Conservation (phyloP, 768 basidiomycete genomes). For the Kwoniella newhampshirensis region DNA sequence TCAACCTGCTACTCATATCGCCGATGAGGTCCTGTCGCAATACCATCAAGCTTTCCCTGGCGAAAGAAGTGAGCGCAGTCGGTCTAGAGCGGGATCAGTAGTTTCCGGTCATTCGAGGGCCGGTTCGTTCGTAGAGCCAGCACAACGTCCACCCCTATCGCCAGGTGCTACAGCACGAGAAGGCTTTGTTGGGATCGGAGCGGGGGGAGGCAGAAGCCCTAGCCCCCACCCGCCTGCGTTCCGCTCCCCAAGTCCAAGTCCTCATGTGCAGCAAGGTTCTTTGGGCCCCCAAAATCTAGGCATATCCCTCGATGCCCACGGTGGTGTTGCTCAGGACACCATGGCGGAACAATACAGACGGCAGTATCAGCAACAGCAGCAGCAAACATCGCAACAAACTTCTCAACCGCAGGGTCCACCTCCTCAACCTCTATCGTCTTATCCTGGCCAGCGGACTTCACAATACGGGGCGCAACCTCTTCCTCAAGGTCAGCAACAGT, state of each 20-base stretch:
- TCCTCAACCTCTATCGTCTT: slow-evolving; percentile 6
- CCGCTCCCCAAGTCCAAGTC: slow-evolving; percentile 34
- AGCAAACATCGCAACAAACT: slow-evolving; percentile 5
- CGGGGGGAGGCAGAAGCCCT: slow-evolving; percentile 56
- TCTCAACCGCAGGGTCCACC: slow-evolving; percentile 11
- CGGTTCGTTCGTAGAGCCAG: slow-evolving; percentile 37
- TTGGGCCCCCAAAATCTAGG: slow-evolving; percentile 72
- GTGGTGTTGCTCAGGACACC: slow-evolving; percentile 73
- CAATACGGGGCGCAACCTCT: slow-evolving; percentile 10
- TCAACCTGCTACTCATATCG: slow-evolving; percentile 56
- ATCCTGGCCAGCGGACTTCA: slow-evolving; percentile 9
- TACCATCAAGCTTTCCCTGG: slow-evolving; percentile 88
- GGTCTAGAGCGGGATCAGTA: slow-evolving; percentile 34
- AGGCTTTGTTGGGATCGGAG: slow-evolving; percentile 80
- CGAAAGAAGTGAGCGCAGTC: slow-evolving; percentile 56
- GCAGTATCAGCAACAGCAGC: slow-evolving; percentile 11
- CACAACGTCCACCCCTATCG: slow-evolving; percentile 40
- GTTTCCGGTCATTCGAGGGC: slow-evolving; percentile 34
- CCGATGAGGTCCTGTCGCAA: slow-evolving; percentile 67
- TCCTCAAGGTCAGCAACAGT: slow-evolving; percentile 26
- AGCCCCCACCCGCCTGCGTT: slow-evolving; percentile 58
- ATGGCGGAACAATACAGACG: slow-evolving; percentile 47
- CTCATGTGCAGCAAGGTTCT: slow-evolving; percentile 60
- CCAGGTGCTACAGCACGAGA: slow-evolving; percentile 48
- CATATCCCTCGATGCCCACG: slow-evolving; percentile 75